A percentile compares a stretch with the other conserved stretches of the same genome.
These are phyloP conservation scores for Aquilaria sinensis DNA, from an alignment of 345 rosid genomes.

Conservation along the genomic window DNA sequence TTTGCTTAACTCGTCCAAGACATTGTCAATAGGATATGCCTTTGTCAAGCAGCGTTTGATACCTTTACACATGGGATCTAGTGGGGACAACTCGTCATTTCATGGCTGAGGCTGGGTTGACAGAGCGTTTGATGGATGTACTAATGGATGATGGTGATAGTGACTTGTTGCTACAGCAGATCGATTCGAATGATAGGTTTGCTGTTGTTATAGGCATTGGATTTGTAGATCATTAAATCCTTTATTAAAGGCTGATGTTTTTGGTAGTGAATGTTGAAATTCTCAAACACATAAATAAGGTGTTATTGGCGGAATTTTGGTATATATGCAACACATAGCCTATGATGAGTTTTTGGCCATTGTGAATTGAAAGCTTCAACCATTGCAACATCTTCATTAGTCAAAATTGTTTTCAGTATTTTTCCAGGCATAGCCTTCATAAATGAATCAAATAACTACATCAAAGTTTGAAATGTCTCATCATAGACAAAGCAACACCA, in stretches of 20 bases:
- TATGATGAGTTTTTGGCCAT: too few species aligned
- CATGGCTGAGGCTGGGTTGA: slow-evolving; percentile 27
- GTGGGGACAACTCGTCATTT: slow-evolving; percentile 9
- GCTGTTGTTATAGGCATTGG: slow-evolving; percentile 86
- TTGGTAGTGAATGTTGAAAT: slow-evolving; percentile 23
- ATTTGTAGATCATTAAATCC: slow-evolving; percentile 89
- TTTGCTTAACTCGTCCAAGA: slow-evolving; percentile 21
- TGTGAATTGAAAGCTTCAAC: too few species aligned
- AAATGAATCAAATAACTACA: too few species aligned
- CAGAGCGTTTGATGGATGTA: slow-evolving; percentile 56
- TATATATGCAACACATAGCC: too few species aligned
- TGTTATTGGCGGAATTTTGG: too few species aligned
- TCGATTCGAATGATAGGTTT: slow-evolving; percentile 67
- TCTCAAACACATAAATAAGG: too few species aligned
- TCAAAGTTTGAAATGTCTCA: too few species aligned
- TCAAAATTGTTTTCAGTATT: too few species aligned
- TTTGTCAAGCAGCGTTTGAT: slow-evolving; percentile 24
- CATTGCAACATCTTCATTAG: too few species aligned
- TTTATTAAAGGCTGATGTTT: slow-evolving; percentile 58
- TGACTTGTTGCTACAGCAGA: slow-evolving; percentile 56
- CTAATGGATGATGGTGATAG: slow-evolving; percentile 43
- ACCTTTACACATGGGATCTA: slow-evolving; percentile 35
- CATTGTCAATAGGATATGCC: slow-evolving; percentile 13
- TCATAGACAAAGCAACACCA: too few species aligned
- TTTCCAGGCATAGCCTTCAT: too few species aligned